phyloP scores from a whole-genome alignment of 805 yeast genomes.

The Candida ponderosae region DNA sequence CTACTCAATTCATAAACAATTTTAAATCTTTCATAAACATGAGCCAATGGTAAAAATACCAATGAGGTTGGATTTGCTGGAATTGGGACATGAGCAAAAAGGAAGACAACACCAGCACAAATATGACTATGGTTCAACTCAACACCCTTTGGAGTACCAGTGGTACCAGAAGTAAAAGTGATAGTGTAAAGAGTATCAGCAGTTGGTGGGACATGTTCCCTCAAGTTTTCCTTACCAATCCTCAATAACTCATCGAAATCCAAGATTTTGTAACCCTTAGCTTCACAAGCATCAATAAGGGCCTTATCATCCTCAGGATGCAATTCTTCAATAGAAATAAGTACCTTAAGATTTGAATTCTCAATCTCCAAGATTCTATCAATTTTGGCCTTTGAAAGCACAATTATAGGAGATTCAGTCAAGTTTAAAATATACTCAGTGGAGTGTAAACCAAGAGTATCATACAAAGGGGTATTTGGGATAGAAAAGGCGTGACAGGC shows the following conservation, averaged over 20 bases:
- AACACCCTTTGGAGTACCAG: slow-evolving; percentile 72
- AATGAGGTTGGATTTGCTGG: slow-evolving; percentile 21
- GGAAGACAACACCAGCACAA: slow-evolving; percentile 39
- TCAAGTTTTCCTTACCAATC: slow-evolving; percentile 34
- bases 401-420: slow-evolving; percentile 55
- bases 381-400: slow-evolving; percentile 46
- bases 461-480: slow-evolving; percentile 47
- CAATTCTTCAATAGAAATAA: slow-evolving; percentile 50
- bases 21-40: slow-evolving; percentile 43
- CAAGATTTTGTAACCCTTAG: slow-evolving; percentile 19
- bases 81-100: slow-evolving; percentile 26
- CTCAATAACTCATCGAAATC: slow-evolving; percentile 30
- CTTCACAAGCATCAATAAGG: slow-evolving; percentile 22
- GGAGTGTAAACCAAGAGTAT: slow-evolving; percentile 51
- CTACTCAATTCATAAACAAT: slow-evolving; percentile 34
- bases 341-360: slow-evolving; percentile 37
- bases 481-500: slow-evolving; percentile 56
- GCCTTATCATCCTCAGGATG: slow-evolving; percentile 22
- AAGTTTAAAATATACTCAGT: slow-evolving; percentile 54
- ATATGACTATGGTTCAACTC: slow-evolving; percentile 44
- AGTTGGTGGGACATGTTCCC: slow-evolving; percentile 37
- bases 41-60: slow-evolving; percentile 51
- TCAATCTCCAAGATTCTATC: slow-evolving; percentile 38
- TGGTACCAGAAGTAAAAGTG: slow-evolving; percentile 70
- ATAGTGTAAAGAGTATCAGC: slow-evolving; percentile 51